Evolutionary conservation across 179 eudicot species (phyloP), one percentile per base, ranked within the genome.

Genomic region (Spinacia oleracea): DNA sequence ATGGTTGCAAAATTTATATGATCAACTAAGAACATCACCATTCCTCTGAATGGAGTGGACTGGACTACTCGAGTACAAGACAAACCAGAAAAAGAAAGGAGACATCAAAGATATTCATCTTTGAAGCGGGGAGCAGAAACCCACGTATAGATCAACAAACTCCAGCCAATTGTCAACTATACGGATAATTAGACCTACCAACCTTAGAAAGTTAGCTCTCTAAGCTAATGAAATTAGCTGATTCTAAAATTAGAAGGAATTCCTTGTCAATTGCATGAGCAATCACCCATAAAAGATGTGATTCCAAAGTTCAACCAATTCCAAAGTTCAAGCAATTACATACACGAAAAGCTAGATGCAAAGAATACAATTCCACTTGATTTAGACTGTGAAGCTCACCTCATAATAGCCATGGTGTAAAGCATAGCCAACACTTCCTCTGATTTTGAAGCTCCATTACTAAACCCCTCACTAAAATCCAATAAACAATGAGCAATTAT

Each of bases 371-470:
- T 34, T 6, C 58, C 38, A 16, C 25, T 16, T 12, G 5, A 42
- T 35, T n/a, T 20, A 46, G 29, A 38, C 38, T 11, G 23, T 20
- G 12, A 76, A 48, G 10, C 82, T 63, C 64, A 83, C 98, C 97
- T 93, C 93, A 88, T 82, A 42, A 93, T 84, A 5, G 97, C 92
- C 97, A 93, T 91, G 32, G 90, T 86, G 84, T 95, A 93, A 43
- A 91, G 85, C 97, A 91, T 91, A 11, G 97, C 80, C 75, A 95
- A 79, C 83, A 91, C 72, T 72, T 93, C 92, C 74, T 93, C 92
- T 0, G 97, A 91, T 43, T 78, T 86, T 10, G 74, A 53, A 79
- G 48, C 89, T 79, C 66, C 83, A 60, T 75, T 63, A 75, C 80
- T 79, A 68, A 82, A 34, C 53, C 83, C 85, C 77, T 34, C 74